These are phyloP conservation scores for Chaetomium strumarium DNA, from an alignment of 2,329 filamentous ascomycete genomes.

Conservation along the genomic window DNA sequence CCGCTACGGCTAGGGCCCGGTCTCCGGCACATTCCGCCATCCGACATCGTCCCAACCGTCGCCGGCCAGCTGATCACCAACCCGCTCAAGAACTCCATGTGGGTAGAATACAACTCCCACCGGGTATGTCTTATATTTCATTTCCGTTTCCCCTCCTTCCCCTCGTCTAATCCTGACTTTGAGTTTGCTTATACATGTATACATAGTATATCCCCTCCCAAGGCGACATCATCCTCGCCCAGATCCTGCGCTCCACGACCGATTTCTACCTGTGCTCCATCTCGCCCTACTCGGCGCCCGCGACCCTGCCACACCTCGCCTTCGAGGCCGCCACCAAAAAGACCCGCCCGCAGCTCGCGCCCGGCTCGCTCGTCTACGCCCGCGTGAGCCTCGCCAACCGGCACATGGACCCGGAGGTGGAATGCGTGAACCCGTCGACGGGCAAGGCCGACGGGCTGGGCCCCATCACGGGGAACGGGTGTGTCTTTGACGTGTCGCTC, in stretches of 20 bases:
- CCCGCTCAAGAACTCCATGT: conserved; percentile 67
- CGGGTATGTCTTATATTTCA: conserved; percentile 51
- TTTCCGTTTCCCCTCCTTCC: conserved; percentile 20
- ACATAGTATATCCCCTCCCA: conserved; percentile 67
- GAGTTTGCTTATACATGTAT: too few species aligned
- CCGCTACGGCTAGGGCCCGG: conserved; percentile 79
- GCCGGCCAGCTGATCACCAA: conserved; percentile 63
- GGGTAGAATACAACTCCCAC: conserved; percentile 66
- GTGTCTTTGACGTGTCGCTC: conserved; percentile 75
- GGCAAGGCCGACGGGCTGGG: conserved; percentile 87
- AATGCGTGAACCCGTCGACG: conserved; percentile 79
- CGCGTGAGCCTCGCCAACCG: conserved; percentile 71
- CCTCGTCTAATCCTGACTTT: background rate
- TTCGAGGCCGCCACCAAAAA: conserved; percentile 93
- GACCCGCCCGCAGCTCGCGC: conserved; percentile 69
- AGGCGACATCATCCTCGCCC: conserved; percentile 86
- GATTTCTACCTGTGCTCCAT: conserved; percentile 79
- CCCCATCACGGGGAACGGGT: conserved; percentile 68
- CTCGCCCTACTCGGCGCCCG: conserved; percentile 57
- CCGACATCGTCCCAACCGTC: conserved; percentile 62
- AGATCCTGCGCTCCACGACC: conserved; percentile 65
- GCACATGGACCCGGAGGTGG: conserved; percentile 83
- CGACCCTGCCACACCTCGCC: conserved; percentile 76
- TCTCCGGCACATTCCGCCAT: conserved; percentile 73
- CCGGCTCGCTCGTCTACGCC: conserved; percentile 81